These are phyloP conservation scores for Harringtonia lauricola DNA, from an alignment of 2,329 filamentous ascomycete genomes.

Conservation along the genomic window DNA sequence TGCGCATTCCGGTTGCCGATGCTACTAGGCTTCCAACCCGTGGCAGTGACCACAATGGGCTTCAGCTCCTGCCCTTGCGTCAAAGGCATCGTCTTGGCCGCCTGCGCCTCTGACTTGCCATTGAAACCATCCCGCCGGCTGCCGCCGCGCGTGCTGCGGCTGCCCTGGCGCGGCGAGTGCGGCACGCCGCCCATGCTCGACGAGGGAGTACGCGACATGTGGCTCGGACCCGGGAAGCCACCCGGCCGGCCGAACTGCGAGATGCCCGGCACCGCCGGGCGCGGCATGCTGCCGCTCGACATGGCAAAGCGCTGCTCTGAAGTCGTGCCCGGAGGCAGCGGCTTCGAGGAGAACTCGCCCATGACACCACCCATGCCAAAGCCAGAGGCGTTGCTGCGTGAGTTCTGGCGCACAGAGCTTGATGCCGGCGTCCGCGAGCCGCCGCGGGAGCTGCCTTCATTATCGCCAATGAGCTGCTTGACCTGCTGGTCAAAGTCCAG, in stretches of 20 bases:
- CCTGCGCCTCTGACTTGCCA: slow-evolving; percentile 51
- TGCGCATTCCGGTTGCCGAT: slow-evolving; percentile 34
- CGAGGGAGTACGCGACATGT: slow-evolving; percentile 54
- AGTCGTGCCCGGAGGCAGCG: slow-evolving; percentile 64
- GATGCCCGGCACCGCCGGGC: slow-evolving; percentile 19
- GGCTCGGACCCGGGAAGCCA: slow-evolving; percentile 48
- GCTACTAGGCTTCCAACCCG: slow-evolving; percentile 83
- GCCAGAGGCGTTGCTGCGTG: slow-evolving; percentile 20
- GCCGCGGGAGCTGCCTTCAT: slow-evolving; percentile 47
- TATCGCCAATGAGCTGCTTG: slow-evolving; percentile 75
- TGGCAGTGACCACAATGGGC: slow-evolving; percentile 59
- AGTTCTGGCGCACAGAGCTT: slow-evolving; percentile 36
- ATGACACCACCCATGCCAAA: slow-evolving; percentile 32
- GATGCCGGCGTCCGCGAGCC: slow-evolving; percentile 45
- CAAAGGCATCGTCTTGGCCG: slow-evolving; percentile 82
- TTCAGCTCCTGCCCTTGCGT: slow-evolving; percentile 75
- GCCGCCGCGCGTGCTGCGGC: slow-evolving; percentile 47
- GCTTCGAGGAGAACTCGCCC: slow-evolving; percentile 58
- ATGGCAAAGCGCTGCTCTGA: slow-evolving; percentile 66
- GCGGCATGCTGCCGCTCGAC: slow-evolving; percentile 39
- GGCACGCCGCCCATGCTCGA: slow-evolving; percentile 46
- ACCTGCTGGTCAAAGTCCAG: slow-evolving; percentile 87
- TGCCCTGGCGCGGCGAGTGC: slow-evolving; percentile 60
- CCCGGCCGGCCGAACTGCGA: slow-evolving; percentile 43
- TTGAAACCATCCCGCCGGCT: slow-evolving; percentile 50